Base-by-base conservation (phyloP, 2,329 filamentous ascomycete genomes). In the Thelonectria olida region DNA sequence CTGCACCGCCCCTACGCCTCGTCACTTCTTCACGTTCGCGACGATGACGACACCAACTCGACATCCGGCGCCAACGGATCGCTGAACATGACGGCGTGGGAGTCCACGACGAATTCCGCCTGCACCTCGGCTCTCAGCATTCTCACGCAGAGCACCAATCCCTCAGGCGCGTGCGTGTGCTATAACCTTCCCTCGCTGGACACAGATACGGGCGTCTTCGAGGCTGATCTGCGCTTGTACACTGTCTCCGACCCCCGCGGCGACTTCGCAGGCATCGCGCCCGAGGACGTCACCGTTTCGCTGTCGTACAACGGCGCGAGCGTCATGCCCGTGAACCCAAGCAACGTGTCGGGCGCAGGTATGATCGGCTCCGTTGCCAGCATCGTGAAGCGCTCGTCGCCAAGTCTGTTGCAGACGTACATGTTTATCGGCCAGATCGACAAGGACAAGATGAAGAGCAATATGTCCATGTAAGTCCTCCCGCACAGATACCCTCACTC, bases 181-280 rank as follows among this genome's bases (percentile, higher is more conserved):
- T 96, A 95, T 80, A 96, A 96, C 74, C 77, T 96, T 22, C 88
- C 90, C 0, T 87, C 86, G 38, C 83, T 93, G 58, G 85, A 95
- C 78, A 87, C 85, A 68, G 76, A 76, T 5, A 88, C 85, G 1
- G 92, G 92, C 27, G 80, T 88, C 15, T 96, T 96, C 74, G 86
- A 91, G 76, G 91, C 92, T 27, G 92, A 96, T 73, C 76, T 96
- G 51, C 84, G 92, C 54, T 80, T 96, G 61, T 96, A 88, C 78
- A 88, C 90, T 75, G 78, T 94, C 47, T 88, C 87, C 6, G 76
- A 84, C 1, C 83, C 91, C 1, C 82, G 78, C 4, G 87, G 80
- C 28, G 75, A 73, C 4, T 90, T 88, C 64, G 74, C 78, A 9
- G 81, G 80, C 10, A 83, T 90, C 34, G 67, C 82, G 1, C 79